Evolutionary conservation across 208 protist species (phyloP).

Genomic region (Crithidia expoeki): DNA sequence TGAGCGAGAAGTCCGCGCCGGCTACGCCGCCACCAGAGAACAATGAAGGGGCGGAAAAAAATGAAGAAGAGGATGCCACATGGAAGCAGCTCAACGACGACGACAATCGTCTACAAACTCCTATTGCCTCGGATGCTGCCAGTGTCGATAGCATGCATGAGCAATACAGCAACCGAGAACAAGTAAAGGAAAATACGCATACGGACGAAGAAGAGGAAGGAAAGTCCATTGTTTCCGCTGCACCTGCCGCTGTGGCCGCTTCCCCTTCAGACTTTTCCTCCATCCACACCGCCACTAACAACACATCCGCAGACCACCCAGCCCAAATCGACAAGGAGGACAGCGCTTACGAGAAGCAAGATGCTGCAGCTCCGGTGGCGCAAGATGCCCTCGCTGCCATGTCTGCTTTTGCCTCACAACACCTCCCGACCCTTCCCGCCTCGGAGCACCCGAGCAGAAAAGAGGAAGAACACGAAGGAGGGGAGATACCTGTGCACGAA

Average conservation of each 20-base stretch:
- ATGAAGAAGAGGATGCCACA: not conserved
- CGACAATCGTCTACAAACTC: too few relatives aligned
- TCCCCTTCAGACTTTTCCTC: not conserved
- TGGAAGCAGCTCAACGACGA: not conserved
- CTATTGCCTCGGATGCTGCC: too few relatives aligned
- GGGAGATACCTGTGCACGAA: not conserved
- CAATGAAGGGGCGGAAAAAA: not conserved
- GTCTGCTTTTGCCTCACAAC: constrained; percentile 5
- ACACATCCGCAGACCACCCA: not conserved
- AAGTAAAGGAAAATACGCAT: not conserved
- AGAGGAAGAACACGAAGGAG: constrained; percentile 1
- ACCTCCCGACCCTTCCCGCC: not conserved
- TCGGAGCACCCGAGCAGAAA: not conserved
- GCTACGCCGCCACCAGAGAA: not conserved
- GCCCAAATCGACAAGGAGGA: not conserved
- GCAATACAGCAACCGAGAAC: too few relatives aligned
- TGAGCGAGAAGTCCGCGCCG: not conserved
- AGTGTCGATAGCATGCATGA: too few relatives aligned
- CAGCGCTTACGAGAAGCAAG: not conserved
- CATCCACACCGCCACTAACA: not conserved
- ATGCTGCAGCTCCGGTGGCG: not conserved
- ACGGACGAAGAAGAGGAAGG: not conserved
- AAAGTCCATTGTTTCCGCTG: not conserved
- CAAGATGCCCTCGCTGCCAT: not conserved
- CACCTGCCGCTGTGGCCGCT: not conserved